phyloP scores from a whole-genome alignment of 2,329 filamentous ascomycete genomes.

The Emergomyces africanus region DNA sequence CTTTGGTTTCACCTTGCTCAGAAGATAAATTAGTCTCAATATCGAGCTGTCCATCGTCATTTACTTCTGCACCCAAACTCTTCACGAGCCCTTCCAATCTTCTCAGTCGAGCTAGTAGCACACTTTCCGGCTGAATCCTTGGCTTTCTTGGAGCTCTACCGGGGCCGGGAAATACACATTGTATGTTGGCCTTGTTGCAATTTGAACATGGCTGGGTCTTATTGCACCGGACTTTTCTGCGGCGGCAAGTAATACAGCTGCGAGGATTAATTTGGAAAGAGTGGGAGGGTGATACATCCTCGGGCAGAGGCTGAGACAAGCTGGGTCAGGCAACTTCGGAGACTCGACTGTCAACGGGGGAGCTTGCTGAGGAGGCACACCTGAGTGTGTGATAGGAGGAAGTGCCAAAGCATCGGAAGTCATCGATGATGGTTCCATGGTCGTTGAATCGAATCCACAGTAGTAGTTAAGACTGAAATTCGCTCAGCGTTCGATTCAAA shows the following conservation, averaged over 20 bases:
- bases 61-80: conserved; percentile 38
- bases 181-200: conserved; percentile 38
- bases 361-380: not conserved
- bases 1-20: not conserved
- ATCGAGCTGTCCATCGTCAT: conserved; percentile 14
- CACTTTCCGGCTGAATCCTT: conserved; percentile 46
- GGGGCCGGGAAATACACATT: conserved; percentile 51
- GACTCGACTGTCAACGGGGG: not conserved
- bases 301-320: conserved; percentile 15
- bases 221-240: conserved; percentile 37
- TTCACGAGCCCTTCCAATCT: conserved; percentile 50
- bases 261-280: conserved; percentile 22
- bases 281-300: conserved; percentile 13
- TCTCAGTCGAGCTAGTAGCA: conserved; percentile 44
- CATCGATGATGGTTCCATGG: not conserved
- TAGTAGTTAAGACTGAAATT: not conserved
- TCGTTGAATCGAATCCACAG: too few species aligned
- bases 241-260: conserved; percentile 36
- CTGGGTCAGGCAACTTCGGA: not conserved
- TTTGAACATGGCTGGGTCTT: conserved; percentile 37
- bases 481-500: not conserved
- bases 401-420: not conserved
- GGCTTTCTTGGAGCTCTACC: conserved; percentile 48
- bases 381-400: not conserved
- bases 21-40: not conserved